Evolutionary conservation across 805 yeast species (phyloP).

Genomic region (Starmera dryadoides): DNA sequence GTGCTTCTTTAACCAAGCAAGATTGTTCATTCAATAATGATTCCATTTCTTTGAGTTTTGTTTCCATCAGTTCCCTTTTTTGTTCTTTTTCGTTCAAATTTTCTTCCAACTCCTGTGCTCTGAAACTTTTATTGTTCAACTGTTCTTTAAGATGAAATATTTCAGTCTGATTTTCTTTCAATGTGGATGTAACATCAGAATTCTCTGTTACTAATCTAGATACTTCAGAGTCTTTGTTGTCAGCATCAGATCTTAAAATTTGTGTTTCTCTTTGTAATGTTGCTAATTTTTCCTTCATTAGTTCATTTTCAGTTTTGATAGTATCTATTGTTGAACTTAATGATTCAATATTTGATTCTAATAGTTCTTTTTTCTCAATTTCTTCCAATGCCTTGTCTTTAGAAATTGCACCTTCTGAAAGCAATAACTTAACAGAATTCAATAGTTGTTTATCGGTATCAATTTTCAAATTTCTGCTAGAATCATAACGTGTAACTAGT

Average conservation of each 20-base stretch:
- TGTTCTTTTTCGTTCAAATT: background rate
- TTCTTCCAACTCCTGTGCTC: background rate
- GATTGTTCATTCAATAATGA: background rate
- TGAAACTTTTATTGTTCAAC: background rate
- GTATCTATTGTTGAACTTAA: conserved; percentile 3
- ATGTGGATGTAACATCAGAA: background rate
- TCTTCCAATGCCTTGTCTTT: background rate
- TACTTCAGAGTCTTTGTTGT: background rate
- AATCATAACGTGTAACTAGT: background rate
- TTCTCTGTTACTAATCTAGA: background rate
- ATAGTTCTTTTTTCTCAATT: background rate
- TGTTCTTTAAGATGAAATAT: background rate
- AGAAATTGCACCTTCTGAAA: background rate
- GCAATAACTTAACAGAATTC: background rate
- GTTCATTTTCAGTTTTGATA: too few relatives aligned
- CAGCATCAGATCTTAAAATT: too few relatives aligned
- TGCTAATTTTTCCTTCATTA: too few relatives aligned
- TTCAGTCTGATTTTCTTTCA: background rate
- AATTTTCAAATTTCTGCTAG: background rate
- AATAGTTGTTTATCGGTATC: background rate
- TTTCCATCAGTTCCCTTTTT: background rate
- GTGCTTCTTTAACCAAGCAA: background rate
- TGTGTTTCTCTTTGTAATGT: too few relatives aligned
- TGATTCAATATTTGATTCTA: conserved; percentile 3
- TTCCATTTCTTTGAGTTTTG: background rate